Conservation (phyloP, 345 rosid genomes). For the Salix koriyanagi region DNA sequence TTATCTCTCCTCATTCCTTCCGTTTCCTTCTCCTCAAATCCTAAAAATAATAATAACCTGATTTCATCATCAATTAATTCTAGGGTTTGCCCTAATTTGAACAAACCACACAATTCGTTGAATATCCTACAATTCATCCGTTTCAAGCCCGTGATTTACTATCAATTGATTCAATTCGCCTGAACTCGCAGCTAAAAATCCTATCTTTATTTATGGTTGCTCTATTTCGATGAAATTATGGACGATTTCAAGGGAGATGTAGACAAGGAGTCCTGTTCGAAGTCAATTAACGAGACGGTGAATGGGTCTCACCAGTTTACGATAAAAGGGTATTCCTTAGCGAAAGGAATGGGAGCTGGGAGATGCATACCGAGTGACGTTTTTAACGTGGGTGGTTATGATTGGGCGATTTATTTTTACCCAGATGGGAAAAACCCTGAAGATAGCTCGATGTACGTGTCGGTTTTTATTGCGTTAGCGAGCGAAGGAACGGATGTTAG, state of each 20-base stretch:
- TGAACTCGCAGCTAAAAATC: not conserved
- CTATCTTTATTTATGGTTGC: not conserved
- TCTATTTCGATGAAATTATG: slow-evolving; percentile 43
- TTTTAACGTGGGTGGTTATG: slow-evolving; percentile 82
- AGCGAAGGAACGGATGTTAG: slow-evolving; percentile 91
- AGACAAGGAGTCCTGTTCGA: slow-evolving; percentile 48
- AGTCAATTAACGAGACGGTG: slow-evolving; percentile 62
- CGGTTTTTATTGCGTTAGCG: slow-evolving; percentile 79
- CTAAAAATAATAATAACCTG: not conserved
- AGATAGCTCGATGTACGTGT: slow-evolving; percentile 65
- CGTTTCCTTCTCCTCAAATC: not conserved
- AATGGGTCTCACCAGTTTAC: slow-evolving; percentile 79
- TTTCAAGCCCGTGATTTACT: not conserved
- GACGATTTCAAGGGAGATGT: slow-evolving; percentile 28
- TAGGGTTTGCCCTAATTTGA: not conserved
- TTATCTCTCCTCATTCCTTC: not conserved
- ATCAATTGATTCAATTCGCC: not conserved
- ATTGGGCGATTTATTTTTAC: slow-evolving; percentile 91
- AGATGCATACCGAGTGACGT: slow-evolving; percentile 73
- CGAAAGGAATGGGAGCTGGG: slow-evolving; percentile 79
- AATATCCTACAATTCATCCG: not conserved
- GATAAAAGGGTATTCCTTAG: slow-evolving; percentile 75
- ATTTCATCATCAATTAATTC: not conserved
- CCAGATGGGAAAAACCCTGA: slow-evolving; percentile 89
- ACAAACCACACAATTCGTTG: not conserved